Evolutionary conservation across 371 early-diverging fungal genomes (phyloP), one percentile per base, ranked within the genome.

Genomic region (Dichotomocladium elegans): DNA sequence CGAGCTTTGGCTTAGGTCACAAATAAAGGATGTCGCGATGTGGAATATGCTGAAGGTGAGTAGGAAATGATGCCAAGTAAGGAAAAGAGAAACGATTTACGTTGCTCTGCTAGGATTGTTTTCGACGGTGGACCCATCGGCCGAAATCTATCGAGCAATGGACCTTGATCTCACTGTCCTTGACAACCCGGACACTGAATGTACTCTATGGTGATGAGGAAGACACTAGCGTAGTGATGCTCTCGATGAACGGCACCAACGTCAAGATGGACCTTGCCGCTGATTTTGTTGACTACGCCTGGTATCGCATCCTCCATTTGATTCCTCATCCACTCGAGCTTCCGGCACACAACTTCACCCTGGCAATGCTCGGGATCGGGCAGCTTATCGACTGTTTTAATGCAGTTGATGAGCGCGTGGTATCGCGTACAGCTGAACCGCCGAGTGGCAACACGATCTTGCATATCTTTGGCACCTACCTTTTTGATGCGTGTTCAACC

Each of bases 371-470:
- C 51, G 88, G 89, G 0, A 79, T 89, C 22, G 78, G 84, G 10
- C 64, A 75, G 17, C 68, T 88, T 14, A 81, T 88, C 4, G 86
- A 85, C 27, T 66, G 74, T 0, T 74, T 87, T 29, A 70, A 80
- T 34, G 15, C 46, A 3, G 74, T 85, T 11, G 81, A 73, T n/a
- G n/a, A n/a, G n/a, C n/a, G n/a, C n/a, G n/a, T n/a, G n/a, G n/a
- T n/a, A n/a, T n/a, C n/a, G n/a, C n/a, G n/a, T n/a, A n/a, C 55
- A 8, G 24, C 35, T n/a, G 52, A 51, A 15, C 59, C 72, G 15
- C 84, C 88, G 0, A 85, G 88, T 60, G 91, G 91, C 12, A 92
- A 91, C 55, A 89, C 90, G 0, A 51, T 92, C 0, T 67, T 92
- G 31, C 70, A 83, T 51, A 88, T 92, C 83, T 89, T 90, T 77